These are phyloP conservation scores for Apophysomyces sp. DNA, from an alignment of 371 early-diverging fungal species.

Conservation along the genomic window DNA sequence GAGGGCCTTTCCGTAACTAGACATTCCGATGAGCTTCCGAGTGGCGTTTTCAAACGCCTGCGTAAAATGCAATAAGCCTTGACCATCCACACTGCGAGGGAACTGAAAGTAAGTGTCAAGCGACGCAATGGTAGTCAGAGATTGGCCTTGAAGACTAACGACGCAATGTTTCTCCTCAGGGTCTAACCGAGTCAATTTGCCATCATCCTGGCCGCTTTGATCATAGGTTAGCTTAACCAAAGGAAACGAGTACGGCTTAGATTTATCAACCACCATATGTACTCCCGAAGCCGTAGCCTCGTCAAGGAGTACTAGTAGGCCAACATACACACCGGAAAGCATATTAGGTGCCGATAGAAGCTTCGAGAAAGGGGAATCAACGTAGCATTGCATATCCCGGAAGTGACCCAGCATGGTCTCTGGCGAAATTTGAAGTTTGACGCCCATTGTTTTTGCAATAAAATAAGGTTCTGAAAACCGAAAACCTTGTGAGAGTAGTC, in stretches of 20 bases:
- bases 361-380: slow-evolving; percentile 7
- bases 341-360: background rate
- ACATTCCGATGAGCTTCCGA: slow-evolving; percentile 12
- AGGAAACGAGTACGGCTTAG: slow-evolving; percentile 29
- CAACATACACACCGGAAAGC: slow-evolving; percentile 23
- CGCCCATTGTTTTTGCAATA: slow-evolving; percentile 41
- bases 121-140: slow-evolving; percentile 2
- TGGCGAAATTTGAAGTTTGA: slow-evolving; percentile 30
- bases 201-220: background rate
- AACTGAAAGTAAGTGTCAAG: background rate
- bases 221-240: slow-evolving; percentile 23
- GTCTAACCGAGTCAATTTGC: slow-evolving; percentile 8
- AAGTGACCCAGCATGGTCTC: slow-evolving; percentile 36
- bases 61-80: slow-evolving; percentile 11
- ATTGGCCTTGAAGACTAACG: slow-evolving; percentile 17
- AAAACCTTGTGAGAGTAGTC: slow-evolving; percentile 33
- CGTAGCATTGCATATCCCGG: slow-evolving; percentile 33
- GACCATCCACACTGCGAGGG: background rate
- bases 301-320: slow-evolving; percentile 28
- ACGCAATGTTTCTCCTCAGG: slow-evolving; percentile 18
- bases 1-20: slow-evolving; percentile 24
- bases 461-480: slow-evolving; percentile 41
- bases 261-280: slow-evolving; percentile 24
- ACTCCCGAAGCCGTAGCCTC: slow-evolving; percentile 12
- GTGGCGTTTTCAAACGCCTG: slow-evolving; percentile 24